Conservation (phyloP, 352 stramenopile genomes). For the Phytophthora kernoviae region DNA sequence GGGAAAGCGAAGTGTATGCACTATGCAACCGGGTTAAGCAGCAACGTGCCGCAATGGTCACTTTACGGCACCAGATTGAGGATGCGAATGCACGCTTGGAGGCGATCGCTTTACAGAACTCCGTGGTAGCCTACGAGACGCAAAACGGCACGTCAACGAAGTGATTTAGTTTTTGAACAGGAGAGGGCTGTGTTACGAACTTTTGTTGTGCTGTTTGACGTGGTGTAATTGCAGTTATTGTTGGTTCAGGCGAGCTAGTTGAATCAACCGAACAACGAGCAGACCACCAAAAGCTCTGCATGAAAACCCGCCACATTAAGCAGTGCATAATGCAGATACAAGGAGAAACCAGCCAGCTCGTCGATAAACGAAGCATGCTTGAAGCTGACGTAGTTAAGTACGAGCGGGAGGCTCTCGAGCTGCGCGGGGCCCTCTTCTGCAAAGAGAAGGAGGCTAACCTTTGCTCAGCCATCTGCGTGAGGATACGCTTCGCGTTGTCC, state of each 20-base stretch:
- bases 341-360: slow-evolving; percentile 33
- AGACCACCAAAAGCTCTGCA: slow-evolving; percentile 46
- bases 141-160: slow-evolving; percentile 15
- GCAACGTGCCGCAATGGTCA: slow-evolving; percentile 36
- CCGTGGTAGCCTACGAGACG: slow-evolving; percentile 20
- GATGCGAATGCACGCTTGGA: slow-evolving; percentile 25
- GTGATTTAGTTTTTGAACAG: background rate
- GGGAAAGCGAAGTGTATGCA: slow-evolving; percentile 38
- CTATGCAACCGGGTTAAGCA: slow-evolving; percentile 38
- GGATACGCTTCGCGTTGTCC: slow-evolving; percentile 32
- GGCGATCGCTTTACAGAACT: slow-evolving; percentile 20
- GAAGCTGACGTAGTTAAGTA: slow-evolving; percentile 29
- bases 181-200: no score
- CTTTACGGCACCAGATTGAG: slow-evolving; percentile 33
- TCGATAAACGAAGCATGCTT: slow-evolving; percentile 30
- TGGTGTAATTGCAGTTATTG: slow-evolving; percentile 14
- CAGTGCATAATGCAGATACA: slow-evolving; percentile 48
- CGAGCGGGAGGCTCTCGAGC: slow-evolving; percentile 29
- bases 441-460: slow-evolving; percentile 47
- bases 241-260: slow-evolving; percentile 20
- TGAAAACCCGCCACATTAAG: slow-evolving; percentile 49
- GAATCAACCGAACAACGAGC: slow-evolving; percentile 25
- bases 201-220: background rate
- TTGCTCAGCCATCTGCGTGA: slow-evolving; percentile 36
- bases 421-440: slow-evolving; percentile 31